These are phyloP conservation scores for Paecilomyces dactylethromorphus DNA, from an alignment of 2,329 filamentous ascomycete species.

Conservation along the genomic window DNA sequence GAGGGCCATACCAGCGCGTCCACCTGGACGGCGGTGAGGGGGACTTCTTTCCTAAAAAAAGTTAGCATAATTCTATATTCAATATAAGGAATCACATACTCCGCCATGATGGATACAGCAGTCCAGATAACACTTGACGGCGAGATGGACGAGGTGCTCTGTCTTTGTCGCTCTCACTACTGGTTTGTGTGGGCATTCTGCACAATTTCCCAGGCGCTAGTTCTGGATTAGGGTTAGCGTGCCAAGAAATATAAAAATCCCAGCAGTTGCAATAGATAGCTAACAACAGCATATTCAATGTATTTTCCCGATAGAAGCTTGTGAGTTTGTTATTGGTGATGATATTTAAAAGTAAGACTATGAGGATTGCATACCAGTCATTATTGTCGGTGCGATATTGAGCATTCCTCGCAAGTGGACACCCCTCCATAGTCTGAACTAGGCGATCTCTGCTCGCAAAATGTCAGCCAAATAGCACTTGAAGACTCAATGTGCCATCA, in stretches of 20 bases:
- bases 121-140: conserved; percentile 12
- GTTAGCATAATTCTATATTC: conserved; percentile 16
- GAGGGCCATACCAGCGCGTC: conserved; percentile 72
- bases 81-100: conserved; percentile 14
- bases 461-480: too few species aligned
- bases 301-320: background rate
- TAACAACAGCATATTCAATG: background rate
- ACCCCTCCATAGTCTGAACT: too few species aligned
- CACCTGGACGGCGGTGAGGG: conserved; percentile 83
- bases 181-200: conserved; percentile 26
- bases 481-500: too few species aligned
- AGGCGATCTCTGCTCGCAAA: too few species aligned
- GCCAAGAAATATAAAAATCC: conserved; percentile 14
- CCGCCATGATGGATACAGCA: conserved; percentile 24
- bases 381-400: too few species aligned
- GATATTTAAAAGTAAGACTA: too few species aligned
- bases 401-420: too few species aligned
- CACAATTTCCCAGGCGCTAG: conserved; percentile 22
- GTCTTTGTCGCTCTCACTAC: conserved; percentile 7
- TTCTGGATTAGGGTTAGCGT: conserved; percentile 15
- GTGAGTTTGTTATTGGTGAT: background rate
- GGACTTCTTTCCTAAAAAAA: conserved; percentile 53
- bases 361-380: too few species aligned
- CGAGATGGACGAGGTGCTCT: conserved; percentile 7
- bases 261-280: background rate